Evolutionary conservation across 1,139 yeast species (phyloP), one percentile per base, ranked within the genome.

Genomic region (Sugiyamaella pinicola): DNA sequence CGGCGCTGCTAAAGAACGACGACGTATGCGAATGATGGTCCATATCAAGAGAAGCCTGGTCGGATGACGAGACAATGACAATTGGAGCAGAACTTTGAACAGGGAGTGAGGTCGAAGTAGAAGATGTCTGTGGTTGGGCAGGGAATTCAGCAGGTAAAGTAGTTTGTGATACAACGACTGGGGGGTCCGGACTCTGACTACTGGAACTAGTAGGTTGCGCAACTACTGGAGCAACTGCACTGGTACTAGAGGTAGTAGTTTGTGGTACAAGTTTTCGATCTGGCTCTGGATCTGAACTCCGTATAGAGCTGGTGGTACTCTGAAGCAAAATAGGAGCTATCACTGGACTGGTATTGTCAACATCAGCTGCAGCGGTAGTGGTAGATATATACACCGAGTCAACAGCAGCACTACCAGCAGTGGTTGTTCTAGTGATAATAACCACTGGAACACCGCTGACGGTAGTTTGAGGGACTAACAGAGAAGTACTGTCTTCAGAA

Each of bases 391-490:
- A 10, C 31, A 26, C 31, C 4, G 10, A 10, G n/a, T 26, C 31
- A 9, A n/a, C 31, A 26, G 31, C 31, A 26, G 3, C 31, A 26
- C 31, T 7, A n/a, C 31, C 31, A 26, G 31, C 31, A 4, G 31
- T 40, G 7, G 44, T 40, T 4, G 38, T 34, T 7, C 31, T 26
- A 26, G 31, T 26, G 12, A 26, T 26, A 7, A 26, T 26, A 33
- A 33, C 37, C 17, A 33, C 37, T 33, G 37, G 37, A 33, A 33
- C 37, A 7, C 18, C 37, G 13, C 37, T 33, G 37, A n/a, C 18
- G n/a, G 37, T 33, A 13, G 37, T 33, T 17, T 33, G 37, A 33
- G 37, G 37, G 5, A 33, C 37, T 12, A 18, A 15, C 31, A 8
- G 10, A 12, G 12, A 28, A 9, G 10, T 9, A 28, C 12, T 28